Percentiles rank a stretch among this genome's conserved stretches.
Evolutionary conservation across 129 eudicot genomes (phyloP).

Genomic region (Kitagawia praeruptora): DNA sequence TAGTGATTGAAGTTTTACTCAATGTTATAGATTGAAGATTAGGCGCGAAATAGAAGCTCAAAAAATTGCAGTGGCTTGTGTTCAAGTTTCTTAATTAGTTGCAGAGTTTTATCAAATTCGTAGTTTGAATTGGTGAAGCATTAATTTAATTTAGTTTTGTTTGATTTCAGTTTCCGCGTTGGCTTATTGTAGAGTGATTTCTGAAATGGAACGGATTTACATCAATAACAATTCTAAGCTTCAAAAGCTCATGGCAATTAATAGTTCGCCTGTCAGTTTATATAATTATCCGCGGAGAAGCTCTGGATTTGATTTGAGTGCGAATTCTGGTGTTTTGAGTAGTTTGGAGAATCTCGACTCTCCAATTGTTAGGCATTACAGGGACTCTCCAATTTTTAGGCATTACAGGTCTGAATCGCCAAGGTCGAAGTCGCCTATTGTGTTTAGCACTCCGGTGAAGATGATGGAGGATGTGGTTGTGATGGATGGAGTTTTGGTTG

Average conservation of each 20-base stretch:
- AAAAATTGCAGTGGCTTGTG: not conserved
- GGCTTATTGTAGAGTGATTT: conserved; percentile 9
- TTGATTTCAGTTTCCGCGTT: not conserved
- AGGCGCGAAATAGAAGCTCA: conserved; percentile 28
- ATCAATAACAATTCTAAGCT: conserved; percentile 25
- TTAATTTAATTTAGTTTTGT: not conserved
- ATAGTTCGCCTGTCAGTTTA: conserved; percentile 15
- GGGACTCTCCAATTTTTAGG: conserved; percentile 6
- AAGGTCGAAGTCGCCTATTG: conserved; percentile 9
- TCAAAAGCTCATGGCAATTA: conserved; percentile 24
- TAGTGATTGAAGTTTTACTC: not conserved
- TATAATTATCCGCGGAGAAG: conserved; percentile 18
- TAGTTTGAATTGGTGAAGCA: not conserved
- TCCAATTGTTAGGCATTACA: not conserved
- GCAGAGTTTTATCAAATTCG: not conserved
- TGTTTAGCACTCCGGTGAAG: conserved; percentile 26
- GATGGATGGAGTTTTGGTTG: conserved; percentile 33
- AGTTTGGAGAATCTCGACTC: conserved; percentile 9
- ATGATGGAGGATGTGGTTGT: conserved; percentile 40
- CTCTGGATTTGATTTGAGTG: conserved; percentile 35
- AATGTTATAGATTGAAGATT: conserved; percentile 12
- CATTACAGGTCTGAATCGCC: conserved; percentile 13
- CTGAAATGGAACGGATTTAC: conserved; percentile 31
- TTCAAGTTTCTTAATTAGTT: not conserved
- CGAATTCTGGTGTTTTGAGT: conserved; percentile 23